A percentile compares a stretch with the other conserved stretches of the same genome.
Evolutionary conservation across 306 rosid genomes (phyloP).

Genomic region (Castanea crenata): DNA sequence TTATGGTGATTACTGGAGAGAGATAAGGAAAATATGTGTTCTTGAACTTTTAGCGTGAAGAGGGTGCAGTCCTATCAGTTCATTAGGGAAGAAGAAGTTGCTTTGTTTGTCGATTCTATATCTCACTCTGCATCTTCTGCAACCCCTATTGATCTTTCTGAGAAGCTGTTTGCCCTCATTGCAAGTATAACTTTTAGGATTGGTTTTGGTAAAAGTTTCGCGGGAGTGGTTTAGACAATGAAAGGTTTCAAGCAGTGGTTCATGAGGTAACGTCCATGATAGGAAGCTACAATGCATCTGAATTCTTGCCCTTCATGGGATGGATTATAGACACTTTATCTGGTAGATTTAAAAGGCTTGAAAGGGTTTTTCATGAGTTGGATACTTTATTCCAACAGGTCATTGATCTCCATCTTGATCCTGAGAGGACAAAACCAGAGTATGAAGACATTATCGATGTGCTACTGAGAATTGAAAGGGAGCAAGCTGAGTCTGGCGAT

Average conservation of each 20-base stretch:
- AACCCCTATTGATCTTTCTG: constrained; percentile 9
- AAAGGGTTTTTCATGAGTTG: too few species aligned
- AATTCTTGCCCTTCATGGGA: too few species aligned
- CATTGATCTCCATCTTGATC: too few species aligned
- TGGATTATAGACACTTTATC: too few species aligned
- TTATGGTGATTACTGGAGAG: constrained; percentile 45
- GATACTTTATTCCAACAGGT: too few species aligned
- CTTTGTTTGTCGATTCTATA: constrained; percentile 6
- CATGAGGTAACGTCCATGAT: too few species aligned
- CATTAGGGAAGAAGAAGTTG: constrained; percentile 36
- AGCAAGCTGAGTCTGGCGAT: constrained; percentile 10
- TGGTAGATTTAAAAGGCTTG: too few species aligned
- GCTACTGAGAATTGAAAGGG: constrained; percentile 32
- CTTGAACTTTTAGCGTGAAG: constrained; percentile 29
- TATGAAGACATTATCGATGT: constrained; percentile 42
- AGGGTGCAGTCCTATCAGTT: constrained; percentile 31
- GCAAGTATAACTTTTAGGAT: constrained; percentile 23
- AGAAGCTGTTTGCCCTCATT: not conserved
- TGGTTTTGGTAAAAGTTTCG: constrained; percentile 13
- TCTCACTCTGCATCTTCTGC: constrained; percentile 1
- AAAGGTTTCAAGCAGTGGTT: too few species aligned
- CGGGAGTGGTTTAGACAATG: too few species aligned
- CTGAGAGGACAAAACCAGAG: not conserved
- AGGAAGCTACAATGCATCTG: too few species aligned
- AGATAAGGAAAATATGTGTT: constrained; percentile 32